Evolutionary conservation across 2,329 filamentous ascomycete genomes (phyloP), one percentile per base, ranked within the genome.

Genomic region (Botrytis elliptica): DNA sequence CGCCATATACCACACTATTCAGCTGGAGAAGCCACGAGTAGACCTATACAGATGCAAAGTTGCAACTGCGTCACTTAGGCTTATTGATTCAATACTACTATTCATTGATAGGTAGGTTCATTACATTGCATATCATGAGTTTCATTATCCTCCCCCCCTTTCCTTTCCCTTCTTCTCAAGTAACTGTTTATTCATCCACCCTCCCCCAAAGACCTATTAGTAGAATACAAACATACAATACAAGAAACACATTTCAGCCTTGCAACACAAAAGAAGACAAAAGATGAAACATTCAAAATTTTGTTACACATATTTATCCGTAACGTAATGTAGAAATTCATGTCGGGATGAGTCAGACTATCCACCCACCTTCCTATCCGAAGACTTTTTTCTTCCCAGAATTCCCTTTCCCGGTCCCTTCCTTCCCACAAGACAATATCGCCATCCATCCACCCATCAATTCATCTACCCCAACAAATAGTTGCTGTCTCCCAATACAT

Each of bases 281-380:
- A 9, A 68, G 49, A 68, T n/a, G 8, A 67, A 68, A 22, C 52
- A 55, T 55, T 55, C 65, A 40, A 57, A 38, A 33, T 68, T 57
- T 57, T 68, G 49, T 68, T 68, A 68, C 46, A 57, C 46, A 42
- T 57, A 55, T 68, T 49, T 57, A 68, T 68, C 49, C 49, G 66
- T 42, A 42, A 42, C 40, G 66, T 68, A 57, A 57, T 42, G 49
- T 33, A 57, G 38, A 68, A 57, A 68, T 55, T 40, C 66, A 38
- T 57, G 42, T 68, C 65, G 49, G 46, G 40, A 67, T 29, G 52
- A 18, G 52, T 67, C 36, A 57, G 9, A n/a, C 38, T 40, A 40
- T 38, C 49, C 36, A 40, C n/a, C 49, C 36, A 62, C 33, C 40
- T 46, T 60, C 20, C 55, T 46, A 67, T 68, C 36, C 49, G 49